Percentiles rank a stretch among this genome's conserved stretches.
Evolutionary conservation across 73 alveolate genomes (phyloP).

Genomic region (Paramecium biaurelia): DNA sequence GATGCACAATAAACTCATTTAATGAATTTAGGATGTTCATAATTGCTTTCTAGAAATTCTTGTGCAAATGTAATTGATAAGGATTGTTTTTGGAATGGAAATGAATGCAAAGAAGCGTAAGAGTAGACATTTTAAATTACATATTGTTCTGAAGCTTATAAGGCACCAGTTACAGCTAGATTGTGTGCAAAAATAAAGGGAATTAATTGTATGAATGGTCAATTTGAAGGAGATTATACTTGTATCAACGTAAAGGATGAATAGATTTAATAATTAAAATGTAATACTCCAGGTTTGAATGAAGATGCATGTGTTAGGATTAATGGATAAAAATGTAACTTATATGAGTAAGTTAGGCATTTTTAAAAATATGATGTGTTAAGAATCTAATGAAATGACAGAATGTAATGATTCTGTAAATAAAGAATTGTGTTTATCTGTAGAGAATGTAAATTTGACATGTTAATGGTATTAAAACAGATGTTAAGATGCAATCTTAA

Average conservation of each 20-base stretch:
- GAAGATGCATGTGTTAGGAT: neutral
- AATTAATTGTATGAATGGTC: neutral
- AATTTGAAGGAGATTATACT: neutral
- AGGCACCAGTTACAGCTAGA: neutral
- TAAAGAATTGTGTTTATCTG: neutral
- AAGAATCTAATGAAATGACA: neutral
- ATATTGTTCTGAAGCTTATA: neutral
- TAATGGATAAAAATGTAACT: neutral
- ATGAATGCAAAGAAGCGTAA: neutral
- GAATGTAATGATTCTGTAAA: neutral
- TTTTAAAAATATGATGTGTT: neutral
- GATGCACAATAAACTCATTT: neutral
- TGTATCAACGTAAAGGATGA: neutral
- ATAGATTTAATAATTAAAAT: neutral
- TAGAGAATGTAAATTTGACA: neutral
- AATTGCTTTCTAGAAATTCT: neutral
- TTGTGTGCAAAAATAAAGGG: neutral
- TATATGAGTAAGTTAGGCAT: neutral
- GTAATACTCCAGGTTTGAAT: neutral
- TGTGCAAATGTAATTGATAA: neutral
- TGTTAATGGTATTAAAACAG: neutral
- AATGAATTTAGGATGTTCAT: constrained; percentile 6
- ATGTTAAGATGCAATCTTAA: neutral
- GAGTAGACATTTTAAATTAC: neutral
- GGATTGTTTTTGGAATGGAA: constrained; percentile 15